Conservation (phyloP, 164 flowering plant genomes). For the Liquidambar formosana region DNA sequence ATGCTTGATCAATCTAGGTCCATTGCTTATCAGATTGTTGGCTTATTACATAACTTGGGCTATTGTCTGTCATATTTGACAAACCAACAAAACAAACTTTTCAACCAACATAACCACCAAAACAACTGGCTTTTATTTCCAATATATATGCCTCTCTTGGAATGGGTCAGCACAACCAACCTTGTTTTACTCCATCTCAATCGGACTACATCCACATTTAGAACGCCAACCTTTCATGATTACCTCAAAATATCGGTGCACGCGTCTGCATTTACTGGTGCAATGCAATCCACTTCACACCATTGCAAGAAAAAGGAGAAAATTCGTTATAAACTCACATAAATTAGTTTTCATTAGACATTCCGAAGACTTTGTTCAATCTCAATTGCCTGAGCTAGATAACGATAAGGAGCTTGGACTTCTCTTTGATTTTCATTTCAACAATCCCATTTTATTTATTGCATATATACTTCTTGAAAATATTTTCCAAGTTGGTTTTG, state of each 20-base stretch:
- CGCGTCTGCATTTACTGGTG: too few species aligned
- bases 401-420: background rate
- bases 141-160: background rate
- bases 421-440: too few species aligned
- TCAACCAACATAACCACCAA: constrained; percentile 4
- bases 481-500: background rate
- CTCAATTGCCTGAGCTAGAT: constrained; percentile 10
- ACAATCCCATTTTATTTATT: too few species aligned
- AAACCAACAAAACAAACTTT: background rate
- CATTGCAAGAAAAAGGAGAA: background rate
- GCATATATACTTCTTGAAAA: too few species aligned
- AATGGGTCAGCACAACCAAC: constrained; percentile 22
- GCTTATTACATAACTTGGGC: too few species aligned
- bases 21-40: too few species aligned
- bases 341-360: constrained; percentile 16
- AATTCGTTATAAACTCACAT: constrained; percentile 10
- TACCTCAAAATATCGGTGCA: constrained; percentile 15
- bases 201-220: constrained; percentile 12
- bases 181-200: constrained; percentile 12
- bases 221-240: constrained; percentile 3
- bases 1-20: too few species aligned
- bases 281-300: too few species aligned
- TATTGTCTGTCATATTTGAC: too few species aligned
- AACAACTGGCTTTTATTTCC: background rate
- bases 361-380: constrained; percentile 16